Conservation (phyloP, 23 red algal species). For the Agarophyton chilense region DNA sequence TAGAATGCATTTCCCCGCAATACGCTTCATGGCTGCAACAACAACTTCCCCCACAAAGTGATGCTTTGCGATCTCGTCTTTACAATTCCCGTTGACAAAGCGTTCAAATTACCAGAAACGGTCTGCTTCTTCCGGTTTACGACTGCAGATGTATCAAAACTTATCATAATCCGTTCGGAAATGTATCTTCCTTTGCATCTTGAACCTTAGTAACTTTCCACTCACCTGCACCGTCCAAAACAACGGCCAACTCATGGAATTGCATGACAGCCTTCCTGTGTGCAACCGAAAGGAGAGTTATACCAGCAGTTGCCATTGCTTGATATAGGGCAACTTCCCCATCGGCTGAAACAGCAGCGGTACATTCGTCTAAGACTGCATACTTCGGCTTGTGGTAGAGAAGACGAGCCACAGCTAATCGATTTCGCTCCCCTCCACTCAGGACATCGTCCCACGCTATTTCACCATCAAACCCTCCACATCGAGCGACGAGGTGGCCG, state of each 20-base stretch:
- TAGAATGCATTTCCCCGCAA: slow-evolving; percentile 8
- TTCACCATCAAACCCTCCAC: slow-evolving; percentile 63
- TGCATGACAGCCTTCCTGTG: slow-evolving; percentile 78
- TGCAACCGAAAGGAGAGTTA: slow-evolving; percentile 74
- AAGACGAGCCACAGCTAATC: slow-evolving; percentile 88
- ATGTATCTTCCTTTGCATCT: not conserved
- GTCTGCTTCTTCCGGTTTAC: not conserved
- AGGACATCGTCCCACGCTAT: slow-evolving; percentile 87
- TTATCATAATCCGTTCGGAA: not conserved
- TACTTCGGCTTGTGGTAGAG: slow-evolving; percentile 81
- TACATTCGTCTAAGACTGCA: slow-evolving; percentile 91
- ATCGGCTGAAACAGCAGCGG: slow-evolving; percentile 82
- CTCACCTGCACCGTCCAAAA: slow-evolving; percentile 64
- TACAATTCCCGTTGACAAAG: not conserved
- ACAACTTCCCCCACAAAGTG: slow-evolving; percentile 1
- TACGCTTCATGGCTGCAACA: slow-evolving; percentile 15
- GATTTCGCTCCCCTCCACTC: slow-evolving; percentile 89
- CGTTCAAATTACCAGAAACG: too few species aligned
- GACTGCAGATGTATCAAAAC: not conserved
- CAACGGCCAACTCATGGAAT: slow-evolving; percentile 70
- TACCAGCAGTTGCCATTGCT: slow-evolving; percentile 65
- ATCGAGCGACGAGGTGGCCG: slow-evolving; percentile 64
- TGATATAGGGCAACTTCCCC: slow-evolving; percentile 86
- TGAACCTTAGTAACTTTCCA: slow-evolving; percentile 39
- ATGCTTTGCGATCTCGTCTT: slow-evolving; percentile 14